Percentiles rank a stretch among this genome's conserved stretches.
Evolutionary conservation across 2,329 filamentous ascomycete species (phyloP).

Genomic region (Stagonosporopsis chrysanthemi): DNA sequence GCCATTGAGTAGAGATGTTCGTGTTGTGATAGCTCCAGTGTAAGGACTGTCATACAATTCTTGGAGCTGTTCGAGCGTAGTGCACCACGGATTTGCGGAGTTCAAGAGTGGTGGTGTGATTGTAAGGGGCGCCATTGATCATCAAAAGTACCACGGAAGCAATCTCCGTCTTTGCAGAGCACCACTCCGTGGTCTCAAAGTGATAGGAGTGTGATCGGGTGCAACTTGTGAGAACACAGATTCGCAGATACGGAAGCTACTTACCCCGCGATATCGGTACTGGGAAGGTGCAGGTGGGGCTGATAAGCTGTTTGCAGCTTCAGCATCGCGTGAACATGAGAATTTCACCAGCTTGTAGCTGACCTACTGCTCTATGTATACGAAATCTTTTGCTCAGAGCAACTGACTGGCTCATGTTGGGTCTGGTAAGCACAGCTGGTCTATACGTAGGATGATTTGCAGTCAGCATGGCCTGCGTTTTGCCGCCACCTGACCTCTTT

Average conservation of each 20-base stretch:
- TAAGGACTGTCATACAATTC: constrained; percentile 66
- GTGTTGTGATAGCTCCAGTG: constrained; percentile 77
- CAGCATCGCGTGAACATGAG: neutral
- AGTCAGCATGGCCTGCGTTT: neutral
- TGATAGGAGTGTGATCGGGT: neutral
- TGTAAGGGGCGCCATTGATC: constrained; percentile 48
- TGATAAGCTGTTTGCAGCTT: constrained; percentile 13
- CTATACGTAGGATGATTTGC: neutral
- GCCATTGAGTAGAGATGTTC: constrained; percentile 71
- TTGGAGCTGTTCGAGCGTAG: constrained; percentile 66
- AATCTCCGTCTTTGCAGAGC: neutral
- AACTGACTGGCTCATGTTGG: neutral
- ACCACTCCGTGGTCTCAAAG: neutral
- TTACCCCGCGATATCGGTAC: constrained; percentile 13
- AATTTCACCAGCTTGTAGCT: neutral
- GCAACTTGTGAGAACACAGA: neutral
- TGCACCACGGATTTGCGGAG: constrained; percentile 79
- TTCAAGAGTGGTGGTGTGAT: constrained; percentile 75
- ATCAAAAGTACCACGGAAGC: neutral
- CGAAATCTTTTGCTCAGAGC: neutral
- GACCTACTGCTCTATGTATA: neutral
- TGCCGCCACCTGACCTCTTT: constrained; percentile 1
- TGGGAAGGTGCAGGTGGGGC: neutral
- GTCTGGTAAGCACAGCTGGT: neutral
- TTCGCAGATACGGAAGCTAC: neutral